These are phyloP conservation scores for Cenchrus purpureus DNA, from an alignment of 176 grass and related monocot genomes.

Conservation along the genomic window DNA sequence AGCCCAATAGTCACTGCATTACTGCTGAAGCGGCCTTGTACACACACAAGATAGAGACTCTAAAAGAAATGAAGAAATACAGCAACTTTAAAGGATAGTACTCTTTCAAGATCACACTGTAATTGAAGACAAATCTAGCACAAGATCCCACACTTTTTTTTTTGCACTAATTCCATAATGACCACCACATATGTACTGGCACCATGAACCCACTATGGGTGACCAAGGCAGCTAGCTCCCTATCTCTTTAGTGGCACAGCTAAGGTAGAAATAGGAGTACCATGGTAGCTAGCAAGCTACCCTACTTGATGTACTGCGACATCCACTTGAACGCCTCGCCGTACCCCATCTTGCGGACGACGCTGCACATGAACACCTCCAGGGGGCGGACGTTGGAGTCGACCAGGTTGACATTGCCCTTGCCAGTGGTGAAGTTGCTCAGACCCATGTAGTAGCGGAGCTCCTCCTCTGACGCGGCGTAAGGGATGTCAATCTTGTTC, in stretches of 20 bases:
- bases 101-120: conserved; percentile 14
- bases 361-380: conserved; percentile 91
- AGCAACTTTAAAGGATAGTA: neutral
- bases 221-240: conserved; percentile 9
- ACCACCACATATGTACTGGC: conserved; percentile 41
- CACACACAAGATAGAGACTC: neutral
- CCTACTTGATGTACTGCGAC: conserved; percentile 84
- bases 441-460: conserved; percentile 74
- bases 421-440: conserved; percentile 81
- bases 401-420: conserved; percentile 68
- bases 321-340: conserved; percentile 88
- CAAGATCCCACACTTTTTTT: conserved; percentile 17
- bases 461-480: conserved; percentile 69
- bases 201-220: conserved; percentile 1
- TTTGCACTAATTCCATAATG: conserved; percentile 26
- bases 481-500: conserved; percentile 89
- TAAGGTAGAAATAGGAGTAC: conserved; percentile 29
- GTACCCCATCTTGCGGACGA: conserved; percentile 90
- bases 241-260: conserved; percentile 21
- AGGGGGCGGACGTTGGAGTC: conserved; percentile 74
- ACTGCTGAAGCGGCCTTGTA: no score
- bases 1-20: no score
- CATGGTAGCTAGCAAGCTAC: neutral
- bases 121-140: conserved; percentile 21
- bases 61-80: neutral